Conservation (phyloP, 805 yeast species). For the Saccharomycopsis fibuligera region DNA sequence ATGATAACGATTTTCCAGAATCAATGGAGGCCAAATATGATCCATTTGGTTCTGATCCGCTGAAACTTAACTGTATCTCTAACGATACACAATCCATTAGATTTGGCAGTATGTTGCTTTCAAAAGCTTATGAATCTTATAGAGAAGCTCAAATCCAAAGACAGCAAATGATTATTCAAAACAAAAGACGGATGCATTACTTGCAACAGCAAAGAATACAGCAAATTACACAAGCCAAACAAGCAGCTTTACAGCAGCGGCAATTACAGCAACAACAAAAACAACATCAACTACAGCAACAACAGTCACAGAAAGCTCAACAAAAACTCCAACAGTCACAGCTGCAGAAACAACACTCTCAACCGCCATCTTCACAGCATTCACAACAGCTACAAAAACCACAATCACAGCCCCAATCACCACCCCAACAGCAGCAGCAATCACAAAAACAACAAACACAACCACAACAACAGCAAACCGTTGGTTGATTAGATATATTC, state of each 20-base stretch:
- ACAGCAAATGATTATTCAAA: conserved; percentile 37
- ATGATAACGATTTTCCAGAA: conserved; percentile 50
- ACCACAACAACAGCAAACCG: too few relatives aligned
- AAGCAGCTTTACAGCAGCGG: conserved; percentile 25
- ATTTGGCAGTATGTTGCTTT: conserved; percentile 84
- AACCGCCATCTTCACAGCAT: too few relatives aligned
- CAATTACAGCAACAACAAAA: conserved; percentile 26
- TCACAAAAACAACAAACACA: too few relatives aligned
- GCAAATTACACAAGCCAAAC: conserved; percentile 15
- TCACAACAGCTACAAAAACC: not conserved
- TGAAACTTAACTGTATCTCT: conserved; percentile 72
- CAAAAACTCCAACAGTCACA: conserved; percentile 1
- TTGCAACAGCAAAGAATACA: conserved; percentile 26
- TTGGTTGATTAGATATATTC: too few relatives aligned
- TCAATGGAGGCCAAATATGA: conserved; percentile 33
- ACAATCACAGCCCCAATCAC: not conserved
- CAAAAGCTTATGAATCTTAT: conserved; percentile 77
- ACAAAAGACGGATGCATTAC: conserved; percentile 28
- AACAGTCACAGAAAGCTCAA: not conserved
- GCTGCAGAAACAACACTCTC: conserved; percentile 1
- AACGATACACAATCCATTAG: conserved; percentile 84
- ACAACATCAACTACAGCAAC: conserved; percentile 13
- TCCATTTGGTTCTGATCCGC: conserved; percentile 71
- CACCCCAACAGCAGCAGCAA: not conserved
- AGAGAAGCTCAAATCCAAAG: conserved; percentile 71